Evolutionary conservation across 345 rosid genomes (phyloP).

Genomic region (Anastatica hierochuntica): DNA sequence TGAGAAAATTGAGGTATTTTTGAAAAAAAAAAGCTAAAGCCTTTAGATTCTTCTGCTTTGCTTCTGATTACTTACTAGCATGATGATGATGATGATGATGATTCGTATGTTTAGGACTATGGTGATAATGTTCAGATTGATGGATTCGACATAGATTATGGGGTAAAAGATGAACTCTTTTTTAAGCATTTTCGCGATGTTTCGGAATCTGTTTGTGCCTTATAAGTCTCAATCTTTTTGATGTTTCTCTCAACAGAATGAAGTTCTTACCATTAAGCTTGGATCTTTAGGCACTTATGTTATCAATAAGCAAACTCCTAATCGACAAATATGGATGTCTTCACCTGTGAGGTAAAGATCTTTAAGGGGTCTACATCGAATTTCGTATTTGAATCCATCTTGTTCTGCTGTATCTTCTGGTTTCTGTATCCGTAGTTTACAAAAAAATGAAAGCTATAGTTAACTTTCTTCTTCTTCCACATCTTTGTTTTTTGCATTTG

Average conservation of each 20-base stretch:
- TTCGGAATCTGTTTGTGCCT: not conserved
- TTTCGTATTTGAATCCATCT: not conserved
- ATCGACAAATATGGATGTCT: conserved; percentile 85
- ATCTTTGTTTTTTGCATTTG: not conserved
- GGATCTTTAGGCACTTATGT: conserved; percentile 83
- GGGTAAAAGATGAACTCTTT: conserved; percentile 40
- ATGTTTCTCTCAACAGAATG: conserved; percentile 41
- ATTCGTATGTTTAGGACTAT: conserved; percentile 50
- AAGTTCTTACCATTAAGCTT: conserved; percentile 75
- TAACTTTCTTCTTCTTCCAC: conserved; percentile 8
- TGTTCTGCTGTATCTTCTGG: not conserved
- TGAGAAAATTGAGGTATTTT: conserved; percentile 68
- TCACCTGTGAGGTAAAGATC: conserved; percentile 63
- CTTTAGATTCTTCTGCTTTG: not conserved
- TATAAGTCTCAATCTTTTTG: not conserved
- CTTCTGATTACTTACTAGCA: conserved; percentile 2
- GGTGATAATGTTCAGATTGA: conserved; percentile 67
- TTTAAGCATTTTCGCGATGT: not conserved
- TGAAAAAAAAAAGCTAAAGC: not conserved
- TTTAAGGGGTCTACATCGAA: not conserved
- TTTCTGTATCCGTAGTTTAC: not conserved
- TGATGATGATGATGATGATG: too few relatives aligned
- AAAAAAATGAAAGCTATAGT: not conserved
- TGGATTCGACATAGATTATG: conserved; percentile 87
- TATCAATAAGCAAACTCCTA: conserved; percentile 83